Base-by-base conservation (phyloP, 768 basidiomycete genomes). In the Lepiota venenata region DNA sequence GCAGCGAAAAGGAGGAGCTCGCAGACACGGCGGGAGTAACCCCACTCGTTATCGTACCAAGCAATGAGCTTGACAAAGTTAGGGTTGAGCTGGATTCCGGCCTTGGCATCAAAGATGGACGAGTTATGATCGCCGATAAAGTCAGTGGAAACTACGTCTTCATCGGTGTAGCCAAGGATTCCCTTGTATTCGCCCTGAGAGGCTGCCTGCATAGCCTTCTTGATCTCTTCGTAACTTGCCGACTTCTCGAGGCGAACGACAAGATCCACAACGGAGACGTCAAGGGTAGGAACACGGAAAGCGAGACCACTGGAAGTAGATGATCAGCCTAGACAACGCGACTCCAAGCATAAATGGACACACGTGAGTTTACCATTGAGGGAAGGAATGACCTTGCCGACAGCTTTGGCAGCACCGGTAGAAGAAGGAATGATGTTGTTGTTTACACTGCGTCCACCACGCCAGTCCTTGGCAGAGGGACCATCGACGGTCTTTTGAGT, bases 391-490 rank as follows among this genome's bases (percentile, higher is more conserved):
- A 99, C 94, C 80, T 97, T 96, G 65, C 94, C 94, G 68, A 96
- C 93, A 60, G 94, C 94, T 84, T 98, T 99, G 71, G 96, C 96
- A 60, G 96, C 96, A 75, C 96, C 96, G 61, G 96, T 98, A 63
- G 95, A 96, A 20, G 95, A 97, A 47, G 96, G 96, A 69, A 99
- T 99, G 77, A 99, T 98, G 84, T 99, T 99, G 79, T 89, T 90
- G 74, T 87, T 88, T 61, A 95, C 93, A 65, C 87, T 85, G 75
- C 96, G 96, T 60, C 93, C 93, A 68, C 93, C 93, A 70, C 93
- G 91, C 93, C 93, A 96, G 78, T 96, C 93, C 79, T 95, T 98
- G 80, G 81, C 69, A 45, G 93, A 96, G 42, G 93, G 93, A 48
- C 93, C 94, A 61, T 97, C 95, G 65, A 93, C 91, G 57, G 91